These are phyloP conservation scores for Agaricus sinodeliciosus DNA, from an alignment of 768 basidiomycete species.

Conservation along the genomic window DNA sequence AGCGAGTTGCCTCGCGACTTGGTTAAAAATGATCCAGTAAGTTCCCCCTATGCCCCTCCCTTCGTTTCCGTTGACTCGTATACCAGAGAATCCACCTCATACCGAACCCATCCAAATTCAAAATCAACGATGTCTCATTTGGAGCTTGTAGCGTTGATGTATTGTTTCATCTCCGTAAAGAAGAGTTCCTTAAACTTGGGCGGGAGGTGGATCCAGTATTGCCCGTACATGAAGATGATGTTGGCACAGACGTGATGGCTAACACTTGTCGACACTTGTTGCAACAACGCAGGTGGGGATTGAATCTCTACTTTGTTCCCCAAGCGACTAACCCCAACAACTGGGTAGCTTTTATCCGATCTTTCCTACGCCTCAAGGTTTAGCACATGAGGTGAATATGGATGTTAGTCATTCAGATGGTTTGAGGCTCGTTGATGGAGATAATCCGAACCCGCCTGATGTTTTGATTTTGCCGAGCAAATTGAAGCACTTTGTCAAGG, in stretches of 20 bases:
- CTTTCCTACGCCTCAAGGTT: constrained; percentile 77
- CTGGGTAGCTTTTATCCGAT: constrained; percentile 82
- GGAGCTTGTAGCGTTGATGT: constrained; percentile 81
- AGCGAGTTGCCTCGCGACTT: constrained; percentile 43
- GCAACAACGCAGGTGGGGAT: constrained; percentile 71
- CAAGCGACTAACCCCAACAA: not conserved
- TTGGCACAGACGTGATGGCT: constrained; percentile 67
- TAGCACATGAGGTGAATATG: constrained; percentile 78
- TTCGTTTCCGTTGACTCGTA: not conserved
- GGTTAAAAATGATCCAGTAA: constrained; percentile 43
- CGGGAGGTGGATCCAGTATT: constrained; percentile 50
- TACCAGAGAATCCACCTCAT: constrained; percentile 68
- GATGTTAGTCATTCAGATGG: constrained; percentile 72
- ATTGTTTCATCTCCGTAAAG: constrained; percentile 82
- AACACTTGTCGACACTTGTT: constrained; percentile 74
- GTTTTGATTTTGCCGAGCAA: constrained; percentile 84
- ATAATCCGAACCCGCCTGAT: constrained; percentile 59
- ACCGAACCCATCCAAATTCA: constrained; percentile 83
- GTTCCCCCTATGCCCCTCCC: constrained; percentile 14
- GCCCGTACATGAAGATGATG: constrained; percentile 31
- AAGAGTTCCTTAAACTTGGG: constrained; percentile 68
- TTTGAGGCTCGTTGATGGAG: constrained; percentile 30
- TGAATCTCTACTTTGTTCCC: not conserved
- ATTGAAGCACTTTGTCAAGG: constrained; percentile 88
- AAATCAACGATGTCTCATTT: constrained; percentile 79